Base-by-base conservation (phyloP, 495 filamentous ascomycete species). In the Aspergillus leporis region DNA sequence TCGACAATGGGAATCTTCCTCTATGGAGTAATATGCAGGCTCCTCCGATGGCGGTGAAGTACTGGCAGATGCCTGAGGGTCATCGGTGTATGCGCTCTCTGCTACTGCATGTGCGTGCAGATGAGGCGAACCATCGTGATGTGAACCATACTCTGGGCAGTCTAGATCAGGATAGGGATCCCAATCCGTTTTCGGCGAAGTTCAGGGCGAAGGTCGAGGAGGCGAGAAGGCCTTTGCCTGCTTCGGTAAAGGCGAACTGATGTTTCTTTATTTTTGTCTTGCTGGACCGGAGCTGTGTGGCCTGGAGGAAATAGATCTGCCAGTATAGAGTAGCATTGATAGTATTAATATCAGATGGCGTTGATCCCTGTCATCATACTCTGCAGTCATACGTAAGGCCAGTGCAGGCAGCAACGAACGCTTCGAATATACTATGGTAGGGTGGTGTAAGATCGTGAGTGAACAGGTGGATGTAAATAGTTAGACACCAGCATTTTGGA, bases 61-160 rank as follows among this genome's bases (percentile, higher is more conserved):
- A 98, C 74, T 98, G 92, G 90, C 83, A 89, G 25, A 95, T 98
- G 87, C 91, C 92, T 1, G 91, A 96, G 70, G 88, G 83, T 2
- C 81, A 87, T 54, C 81, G 89, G 23, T 89, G 85, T 8, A 96
- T 98, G 89, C 82, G 78, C 58, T 91, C 98, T 69, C 74, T 98
- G 48, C 76, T 98, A 64, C 70, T 90, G 36, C 96, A 97, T 63
- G 86, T 98, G 56, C 84, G 95, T 6, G 92, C 92, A 0, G 94
- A 98, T 67, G 94, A 98, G 74, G 90, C 92, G n/a, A 94, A 93
- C 71, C 94, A 98, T 70, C 81, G 94, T 19, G 95, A 97, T 72
- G 95, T 98, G 56, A 98, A 98, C 72, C 94, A 98, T 67, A 98
- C 94, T 0, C 74, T 98, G 49, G 85, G 87, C 34, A 97, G 96